phyloP scores from a whole-genome alignment of 2,329 filamentous ascomycete species.

The Pleurostoma richardsiae region DNA sequence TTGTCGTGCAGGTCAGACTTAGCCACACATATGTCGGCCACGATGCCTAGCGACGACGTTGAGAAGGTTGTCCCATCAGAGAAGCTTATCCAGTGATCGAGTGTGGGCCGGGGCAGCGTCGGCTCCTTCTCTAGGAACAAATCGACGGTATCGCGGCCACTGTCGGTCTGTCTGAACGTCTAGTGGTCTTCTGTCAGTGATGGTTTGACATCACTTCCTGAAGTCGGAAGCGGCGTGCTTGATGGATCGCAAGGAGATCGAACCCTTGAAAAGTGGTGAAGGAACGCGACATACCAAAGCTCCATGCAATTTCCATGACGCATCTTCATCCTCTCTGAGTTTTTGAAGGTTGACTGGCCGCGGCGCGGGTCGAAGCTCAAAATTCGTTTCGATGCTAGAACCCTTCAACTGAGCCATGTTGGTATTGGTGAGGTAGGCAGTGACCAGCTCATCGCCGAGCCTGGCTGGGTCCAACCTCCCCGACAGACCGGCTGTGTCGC shows the following conservation, averaged over 20 bases:
- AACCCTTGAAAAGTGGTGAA: too few relatives aligned
- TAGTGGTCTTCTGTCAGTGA: too few relatives aligned
- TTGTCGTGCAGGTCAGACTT: constrained; percentile 7
- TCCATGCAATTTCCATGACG: background rate
- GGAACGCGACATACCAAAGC: background rate
- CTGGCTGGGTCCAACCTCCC: background rate
- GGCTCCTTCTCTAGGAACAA: background rate
- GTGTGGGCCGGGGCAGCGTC: constrained; percentile 14
- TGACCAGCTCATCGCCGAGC: background rate
- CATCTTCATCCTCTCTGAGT: background rate
- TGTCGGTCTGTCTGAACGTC: too few relatives aligned
- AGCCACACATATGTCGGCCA: constrained; percentile 2
- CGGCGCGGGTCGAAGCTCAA: background rate
- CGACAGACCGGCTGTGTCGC: constrained; percentile 54
- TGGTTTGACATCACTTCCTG: too few relatives aligned
- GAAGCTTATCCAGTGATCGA: constrained; percentile 6
- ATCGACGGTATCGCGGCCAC: background rate
- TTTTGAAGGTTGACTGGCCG: background rate
- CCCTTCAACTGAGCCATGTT: constrained; percentile 57
- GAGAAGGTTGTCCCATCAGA: background rate
- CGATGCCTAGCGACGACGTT: constrained; percentile 7
- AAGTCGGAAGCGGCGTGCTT: too few relatives aligned
- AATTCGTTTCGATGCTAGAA: constrained; percentile 21
- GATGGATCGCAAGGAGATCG: too few relatives aligned
- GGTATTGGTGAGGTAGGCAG: constrained; percentile 58